These are phyloP conservation scores for Neurospora africana DNA, from an alignment of 495 filamentous ascomycete genomes.

Conservation along the genomic window DNA sequence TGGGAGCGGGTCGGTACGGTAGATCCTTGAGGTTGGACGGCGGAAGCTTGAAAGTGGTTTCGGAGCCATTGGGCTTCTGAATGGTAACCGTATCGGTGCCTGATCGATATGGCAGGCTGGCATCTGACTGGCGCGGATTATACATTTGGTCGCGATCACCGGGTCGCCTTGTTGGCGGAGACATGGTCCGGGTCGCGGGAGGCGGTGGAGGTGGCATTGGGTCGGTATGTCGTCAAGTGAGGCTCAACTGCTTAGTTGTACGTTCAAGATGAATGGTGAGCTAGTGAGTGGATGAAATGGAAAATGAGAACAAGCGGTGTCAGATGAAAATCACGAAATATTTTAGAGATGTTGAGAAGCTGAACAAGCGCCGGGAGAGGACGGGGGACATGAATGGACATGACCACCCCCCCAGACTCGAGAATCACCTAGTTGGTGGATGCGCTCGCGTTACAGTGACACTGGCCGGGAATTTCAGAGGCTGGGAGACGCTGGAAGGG, in stretches of 20 bases:
- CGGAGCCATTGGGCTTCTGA: neutral
- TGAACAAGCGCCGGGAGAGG: neutral
- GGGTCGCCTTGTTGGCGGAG: neutral
- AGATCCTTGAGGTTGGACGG: neutral
- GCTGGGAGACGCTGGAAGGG: neutral
- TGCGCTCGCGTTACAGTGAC: neutral
- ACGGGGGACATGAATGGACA: neutral
- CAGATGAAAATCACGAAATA: neutral
- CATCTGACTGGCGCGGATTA: neutral
- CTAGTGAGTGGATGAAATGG: neutral
- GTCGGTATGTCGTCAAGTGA: neutral
- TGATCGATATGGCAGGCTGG: neutral
- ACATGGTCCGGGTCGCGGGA: neutral
- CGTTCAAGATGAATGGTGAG: neutral
- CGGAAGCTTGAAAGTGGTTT: neutral
- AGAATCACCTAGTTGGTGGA: neutral
- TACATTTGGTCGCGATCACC: neutral
- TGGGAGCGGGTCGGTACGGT: neutral
- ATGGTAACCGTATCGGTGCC: neutral
- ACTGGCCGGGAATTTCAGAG: neutral
- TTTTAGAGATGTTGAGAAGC: neutral
- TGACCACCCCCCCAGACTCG: neutral
- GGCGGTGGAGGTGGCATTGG: neutral
- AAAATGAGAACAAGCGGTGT: neutral
- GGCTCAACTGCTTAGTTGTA: neutral